These are phyloP conservation scores for Kappamyces sp. DNA, from an alignment of 192 early-diverging fungal species.

Conservation along the genomic window DNA sequence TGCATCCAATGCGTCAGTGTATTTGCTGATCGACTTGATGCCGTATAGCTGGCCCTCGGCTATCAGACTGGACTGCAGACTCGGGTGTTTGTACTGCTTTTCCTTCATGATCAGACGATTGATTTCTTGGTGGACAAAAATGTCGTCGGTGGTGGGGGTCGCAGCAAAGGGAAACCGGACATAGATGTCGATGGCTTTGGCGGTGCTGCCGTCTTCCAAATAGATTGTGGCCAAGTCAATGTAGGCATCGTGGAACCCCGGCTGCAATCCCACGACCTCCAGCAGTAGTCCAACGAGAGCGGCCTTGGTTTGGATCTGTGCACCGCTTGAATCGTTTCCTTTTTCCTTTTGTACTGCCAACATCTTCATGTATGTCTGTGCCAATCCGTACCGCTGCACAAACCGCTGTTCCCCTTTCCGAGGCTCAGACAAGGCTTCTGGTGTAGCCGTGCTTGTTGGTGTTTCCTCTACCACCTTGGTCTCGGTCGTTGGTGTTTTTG, in stretches of 20 bases:
- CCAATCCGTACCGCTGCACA: conserved; percentile 27
- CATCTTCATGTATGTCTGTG: conserved; percentile 22
- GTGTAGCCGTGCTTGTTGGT: background rate
- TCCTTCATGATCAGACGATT: conserved; percentile 39
- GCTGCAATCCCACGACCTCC: conserved; percentile 17
- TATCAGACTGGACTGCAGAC: conserved; percentile 31
- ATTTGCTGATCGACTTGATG: conserved; percentile 31
- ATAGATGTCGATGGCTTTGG: conserved; percentile 28
- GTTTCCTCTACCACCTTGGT: conserved; percentile 5
- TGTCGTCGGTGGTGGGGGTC: conserved; percentile 32
- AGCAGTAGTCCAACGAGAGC: conserved; percentile 11
- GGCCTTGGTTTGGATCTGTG: background rate
- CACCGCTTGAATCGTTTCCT: background rate
- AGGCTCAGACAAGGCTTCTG: background rate
- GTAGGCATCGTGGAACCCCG: conserved; percentile 38
- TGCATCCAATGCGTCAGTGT: conserved; percentile 39
- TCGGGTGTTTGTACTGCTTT: conserved; percentile 38
- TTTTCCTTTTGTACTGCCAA: conserved; percentile 10
- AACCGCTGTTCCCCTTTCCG: conserved; percentile 3
- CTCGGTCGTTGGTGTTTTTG: conserved; percentile 7
- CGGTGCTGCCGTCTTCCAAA: conserved; percentile 20
- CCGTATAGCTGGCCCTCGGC: conserved; percentile 33
- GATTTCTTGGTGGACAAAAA: conserved; percentile 39
- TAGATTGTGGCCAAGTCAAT: conserved; percentile 40
- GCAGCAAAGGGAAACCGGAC: conserved; percentile 30